Base-by-base conservation (phyloP, 225 moss, liverwort and hornwort genomes). In the Takakia lepidozioides region DNA sequence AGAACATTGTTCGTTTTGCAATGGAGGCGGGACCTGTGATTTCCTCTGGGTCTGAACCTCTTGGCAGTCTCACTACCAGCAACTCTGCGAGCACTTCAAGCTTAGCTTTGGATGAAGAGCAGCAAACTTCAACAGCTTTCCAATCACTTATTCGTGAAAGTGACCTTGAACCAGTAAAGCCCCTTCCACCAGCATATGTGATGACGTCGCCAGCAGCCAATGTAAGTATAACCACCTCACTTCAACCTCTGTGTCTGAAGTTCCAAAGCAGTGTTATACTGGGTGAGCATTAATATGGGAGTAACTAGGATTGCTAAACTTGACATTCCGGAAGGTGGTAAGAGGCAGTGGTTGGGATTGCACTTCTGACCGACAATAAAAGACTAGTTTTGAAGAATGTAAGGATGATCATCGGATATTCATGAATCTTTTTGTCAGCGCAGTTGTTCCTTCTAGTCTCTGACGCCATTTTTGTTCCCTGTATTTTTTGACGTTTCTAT, bases 1-100 rank as follows among this genome's bases (percentile, higher is more conserved):
- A 85, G 46, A 95, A 95, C 19, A 95, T 95, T 26, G 71, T 87
- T 50, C 86, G 86, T 21, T 82, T 90, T 14, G 84, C 95, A 10
- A 87, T 75, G 84, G 74, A 90, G 53, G 87, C 86, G 7, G 84
- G 78, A 64, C 90, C 95, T 8, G 72, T 81, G 16, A 62, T 80
- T 10, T 38, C 49, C 24, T 10, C 14, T 14, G 20, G 49, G 26
- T 27, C 11, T 26, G 5, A n/a, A 15, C 14, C 32, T 32, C 7
- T 32, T 32, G 69, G n/a, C n/a, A n/a, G n/a, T n/a, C n/a, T 58
- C 36, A 35, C 24, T 3, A 54, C 56, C 34, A 56, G 42, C 0
- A 62, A 45, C 26, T 43, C 10, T 27, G 48, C 25, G 17, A 55
- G 34, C 19, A 0, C 56, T 48, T 29, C 58, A 23, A 56, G 65